A percentile compares a stretch with the other conserved stretches of the same genome.
Evolutionary conservation across 2,329 filamentous ascomycete genomes (phyloP).

Genomic region (Calonectria naviculata): DNA sequence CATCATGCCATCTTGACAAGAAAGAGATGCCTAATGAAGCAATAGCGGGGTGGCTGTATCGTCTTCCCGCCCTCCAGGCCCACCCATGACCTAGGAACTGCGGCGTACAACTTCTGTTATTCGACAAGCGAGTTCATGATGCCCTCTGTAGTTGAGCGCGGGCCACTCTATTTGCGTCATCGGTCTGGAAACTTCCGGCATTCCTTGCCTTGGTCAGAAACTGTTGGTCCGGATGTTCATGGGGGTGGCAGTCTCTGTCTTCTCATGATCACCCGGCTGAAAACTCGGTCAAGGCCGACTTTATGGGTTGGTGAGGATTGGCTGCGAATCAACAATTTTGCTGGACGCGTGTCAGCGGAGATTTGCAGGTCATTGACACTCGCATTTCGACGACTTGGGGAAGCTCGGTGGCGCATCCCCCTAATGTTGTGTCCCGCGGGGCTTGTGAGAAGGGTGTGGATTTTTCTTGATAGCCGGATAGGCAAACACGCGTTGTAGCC

Average conservation of each 20-base stretch:
- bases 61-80: neutral
- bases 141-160: neutral
- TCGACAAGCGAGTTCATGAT: neutral
- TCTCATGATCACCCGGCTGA: neutral
- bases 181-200: neutral
- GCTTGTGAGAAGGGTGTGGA: conserved; percentile 1
- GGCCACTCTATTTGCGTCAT: conserved; percentile 1
- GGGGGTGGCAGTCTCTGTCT: neutral
- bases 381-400: neutral
- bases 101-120: neutral
- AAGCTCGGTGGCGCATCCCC: neutral
- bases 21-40: neutral
- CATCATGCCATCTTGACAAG: neutral
- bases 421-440: conserved; percentile 1
- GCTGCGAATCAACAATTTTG: neutral
- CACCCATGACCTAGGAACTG: neutral
- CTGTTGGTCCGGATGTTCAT: neutral
- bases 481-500: neutral
- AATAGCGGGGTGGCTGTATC: conserved; percentile 2
- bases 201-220: neutral
- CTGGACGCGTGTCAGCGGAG: neutral
- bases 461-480: neutral
- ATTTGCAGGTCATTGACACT: neutral
- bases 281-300: neutral
- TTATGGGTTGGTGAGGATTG: neutral